Base-by-base conservation (phyloP, 768 basidiomycete species). In the Suillus ampliporus region DNA sequence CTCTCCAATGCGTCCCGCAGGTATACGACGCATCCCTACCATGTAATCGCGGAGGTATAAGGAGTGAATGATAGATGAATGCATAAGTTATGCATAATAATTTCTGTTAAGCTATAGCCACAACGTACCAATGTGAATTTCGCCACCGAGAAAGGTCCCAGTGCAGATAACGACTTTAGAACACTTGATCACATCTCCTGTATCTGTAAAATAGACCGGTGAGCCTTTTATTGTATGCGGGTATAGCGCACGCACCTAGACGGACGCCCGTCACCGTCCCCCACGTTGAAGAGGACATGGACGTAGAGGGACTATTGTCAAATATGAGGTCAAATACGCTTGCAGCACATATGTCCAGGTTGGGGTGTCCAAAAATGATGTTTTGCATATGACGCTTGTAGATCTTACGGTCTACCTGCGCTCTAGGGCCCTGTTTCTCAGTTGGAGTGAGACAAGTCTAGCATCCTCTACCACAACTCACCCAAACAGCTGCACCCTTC, bases 401-500 rank as follows among this genome's bases (percentile, higher is more conserved):
- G 13, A 95, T 70, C 62, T 85, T 90, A 37, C 95, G 82, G 75
- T 95, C 93, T 38, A 97, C 89, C 75, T 96, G 95, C 2, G 94
- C 94, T 64, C 95, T 82, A 14, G 91, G 93, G 19, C 95, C 95
- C 93, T 95, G 66, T n/a, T 38, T 31, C 52, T 21, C 19, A 23
- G 15, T 54, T 57, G 58, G 9, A 44, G 1, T 21, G 3, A 28
- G 15, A 26, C 15, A 19, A 4, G 14, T 11, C 2, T 40, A 4
- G 15, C 5, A 21, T 15, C 28, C 31, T n/a, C 19, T 37, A 19
- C n/a, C n/a, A 26, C 17, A 13, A 76, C 85, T 40, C 62, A 94
- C 92, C 91, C 92, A 94, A 38, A 94, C 94, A 0, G 95, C 95
- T 5, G 94, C 85, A 2, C 95, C 95, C 71, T 90, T 94, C 3